phyloP scores from a whole-genome alignment of 139 green algal genomes.

The Haematococcus sp. region DNA sequence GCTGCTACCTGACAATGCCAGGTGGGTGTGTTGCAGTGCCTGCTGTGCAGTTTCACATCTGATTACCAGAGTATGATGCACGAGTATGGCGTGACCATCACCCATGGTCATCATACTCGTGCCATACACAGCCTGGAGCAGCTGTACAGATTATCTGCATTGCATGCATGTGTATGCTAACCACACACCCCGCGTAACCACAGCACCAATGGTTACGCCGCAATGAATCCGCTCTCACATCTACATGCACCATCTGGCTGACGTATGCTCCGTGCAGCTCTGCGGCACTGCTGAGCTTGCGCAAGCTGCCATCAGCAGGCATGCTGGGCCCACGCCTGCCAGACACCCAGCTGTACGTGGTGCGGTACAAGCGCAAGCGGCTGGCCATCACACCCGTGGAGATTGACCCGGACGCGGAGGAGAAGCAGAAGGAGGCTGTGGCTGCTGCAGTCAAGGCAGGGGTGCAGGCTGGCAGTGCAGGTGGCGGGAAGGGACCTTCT shows the following conservation, averaged over 20 bases:
- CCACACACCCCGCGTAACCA: too few species aligned
- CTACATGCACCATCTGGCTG: too few species aligned
- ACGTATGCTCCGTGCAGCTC: constrained; percentile 37
- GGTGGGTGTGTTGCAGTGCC: constrained; percentile 1
- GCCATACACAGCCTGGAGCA: too few species aligned
- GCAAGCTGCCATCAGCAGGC: constrained; percentile 50
- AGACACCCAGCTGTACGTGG: constrained; percentile 49
- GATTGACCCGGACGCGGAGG: constrained; percentile 62
- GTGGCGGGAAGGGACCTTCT: background rate
- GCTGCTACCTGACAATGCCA: constrained; percentile 55
- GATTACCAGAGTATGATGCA: too few species aligned
- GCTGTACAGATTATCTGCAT: too few species aligned
- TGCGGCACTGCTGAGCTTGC: constrained; percentile 59
- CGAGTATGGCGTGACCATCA: too few species aligned
- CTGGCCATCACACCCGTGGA: constrained; percentile 59
- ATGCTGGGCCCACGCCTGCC: constrained; percentile 36
- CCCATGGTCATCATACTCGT: too few species aligned
- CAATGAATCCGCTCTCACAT: too few species aligned
- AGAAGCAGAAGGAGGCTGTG: constrained; percentile 22
- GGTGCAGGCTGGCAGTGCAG: background rate
- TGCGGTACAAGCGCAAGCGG: constrained; percentile 58
- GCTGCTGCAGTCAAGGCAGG: constrained; percentile 3
- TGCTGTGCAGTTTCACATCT: background rate
- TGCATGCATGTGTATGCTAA: too few species aligned
- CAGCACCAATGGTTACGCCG: too few species aligned